phyloP scores from a whole-genome alignment of 1,139 yeast genomes.

The Suhomyces chickasaworum region DNA sequence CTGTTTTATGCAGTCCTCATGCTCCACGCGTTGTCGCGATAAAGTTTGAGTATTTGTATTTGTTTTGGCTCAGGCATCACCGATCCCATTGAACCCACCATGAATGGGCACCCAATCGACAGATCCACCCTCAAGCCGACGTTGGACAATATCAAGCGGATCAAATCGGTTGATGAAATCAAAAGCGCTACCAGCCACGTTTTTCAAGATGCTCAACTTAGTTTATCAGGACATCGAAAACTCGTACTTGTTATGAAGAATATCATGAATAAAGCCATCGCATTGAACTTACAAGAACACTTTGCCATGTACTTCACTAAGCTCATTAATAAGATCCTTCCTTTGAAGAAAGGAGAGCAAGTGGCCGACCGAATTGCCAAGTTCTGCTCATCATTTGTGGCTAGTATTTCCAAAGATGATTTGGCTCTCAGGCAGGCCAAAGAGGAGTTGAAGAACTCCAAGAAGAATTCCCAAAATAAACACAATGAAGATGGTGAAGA shows the following conservation, averaged over 20 bases:
- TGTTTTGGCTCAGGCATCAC: constrained; percentile 3
- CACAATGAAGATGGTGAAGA: constrained; percentile 19
- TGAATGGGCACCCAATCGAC: constrained; percentile 4
- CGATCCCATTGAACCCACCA: constrained; percentile 4
- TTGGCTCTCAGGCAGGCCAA: constrained; percentile 10
- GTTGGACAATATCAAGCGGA: constrained; percentile 24
- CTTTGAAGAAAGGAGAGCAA: constrained; percentile 68
- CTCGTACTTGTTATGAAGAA: constrained; percentile 64
- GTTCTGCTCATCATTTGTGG: constrained; percentile 68
- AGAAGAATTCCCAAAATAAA: too few relatives aligned
- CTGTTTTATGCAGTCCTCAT: not conserved
- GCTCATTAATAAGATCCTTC: constrained; percentile 63
- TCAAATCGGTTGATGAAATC: constrained; percentile 31
- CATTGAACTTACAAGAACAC: constrained; percentile 53
- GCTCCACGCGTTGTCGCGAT: constrained; percentile 1
- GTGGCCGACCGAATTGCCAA: constrained; percentile 80
- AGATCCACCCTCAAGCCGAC: constrained; percentile 16
- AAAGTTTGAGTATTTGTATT: not conserved
- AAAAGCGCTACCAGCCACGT: constrained; percentile 58
- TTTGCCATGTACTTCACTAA: constrained; percentile 64
- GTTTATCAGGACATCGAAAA: constrained; percentile 76
- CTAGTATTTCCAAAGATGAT: constrained; percentile 45
- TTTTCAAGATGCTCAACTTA: constrained; percentile 78
- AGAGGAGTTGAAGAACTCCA: constrained; percentile 16
- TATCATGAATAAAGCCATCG: constrained; percentile 58